These are phyloP conservation scores for Pleurotus ostreatus DNA, from an alignment of 768 basidiomycete genomes.

Conservation along the genomic window DNA sequence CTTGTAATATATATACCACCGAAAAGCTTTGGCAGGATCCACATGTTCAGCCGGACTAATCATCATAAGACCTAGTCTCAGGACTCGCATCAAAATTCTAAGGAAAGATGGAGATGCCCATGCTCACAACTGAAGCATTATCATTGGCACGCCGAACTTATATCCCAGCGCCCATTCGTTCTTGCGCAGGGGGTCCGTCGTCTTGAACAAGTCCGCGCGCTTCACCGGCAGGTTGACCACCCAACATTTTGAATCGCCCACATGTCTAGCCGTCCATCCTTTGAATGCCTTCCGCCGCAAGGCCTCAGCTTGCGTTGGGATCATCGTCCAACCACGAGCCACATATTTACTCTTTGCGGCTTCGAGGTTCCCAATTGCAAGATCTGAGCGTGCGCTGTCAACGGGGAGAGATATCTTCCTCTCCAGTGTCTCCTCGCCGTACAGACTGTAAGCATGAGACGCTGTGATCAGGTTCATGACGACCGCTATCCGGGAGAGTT, in stretches of 20 bases:
- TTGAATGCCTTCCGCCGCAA: neutral
- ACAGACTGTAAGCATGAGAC: constrained; percentile 34
- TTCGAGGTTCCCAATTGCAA: neutral
- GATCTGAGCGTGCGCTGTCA: neutral
- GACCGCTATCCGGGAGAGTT: constrained; percentile 19
- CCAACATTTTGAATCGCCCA: constrained; percentile 1
- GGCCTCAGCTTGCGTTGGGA: neutral
- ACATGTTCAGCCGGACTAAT: no score
- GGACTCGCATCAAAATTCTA: no score
- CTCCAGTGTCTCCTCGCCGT: constrained; percentile 34
- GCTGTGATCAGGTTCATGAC: constrained; percentile 42
- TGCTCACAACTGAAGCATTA: no score
- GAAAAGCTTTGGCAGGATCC: no score
- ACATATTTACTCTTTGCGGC: neutral
- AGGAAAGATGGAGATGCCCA: no score
- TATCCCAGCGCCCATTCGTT: neutral
- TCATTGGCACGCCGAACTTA: neutral
- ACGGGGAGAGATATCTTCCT: neutral
- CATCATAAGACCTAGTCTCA: no score
- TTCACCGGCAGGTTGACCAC: neutral
- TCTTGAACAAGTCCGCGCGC: neutral
- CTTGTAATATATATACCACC: no score
- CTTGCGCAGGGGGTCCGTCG: neutral
- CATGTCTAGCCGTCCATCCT: neutral
- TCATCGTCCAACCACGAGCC: neutral